These are phyloP conservation scores for Apiospora marii DNA, from an alignment of 2,329 filamentous ascomycete genomes.

Conservation along the genomic window DNA sequence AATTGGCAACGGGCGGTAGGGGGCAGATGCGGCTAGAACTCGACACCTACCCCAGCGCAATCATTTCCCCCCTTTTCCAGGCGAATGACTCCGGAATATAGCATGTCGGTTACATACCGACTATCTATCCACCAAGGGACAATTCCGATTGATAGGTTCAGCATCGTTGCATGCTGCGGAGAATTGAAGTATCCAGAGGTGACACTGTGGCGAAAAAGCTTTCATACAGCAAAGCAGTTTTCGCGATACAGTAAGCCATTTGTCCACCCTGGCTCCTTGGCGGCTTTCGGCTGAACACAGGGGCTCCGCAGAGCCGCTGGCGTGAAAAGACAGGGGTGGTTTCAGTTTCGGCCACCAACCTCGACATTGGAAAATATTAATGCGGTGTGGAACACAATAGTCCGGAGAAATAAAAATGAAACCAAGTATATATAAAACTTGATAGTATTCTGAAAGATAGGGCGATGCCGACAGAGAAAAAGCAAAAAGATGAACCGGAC, in stretches of 20 bases:
- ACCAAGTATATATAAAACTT: too few species aligned
- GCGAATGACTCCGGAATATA: not conserved
- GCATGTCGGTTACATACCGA: too few species aligned
- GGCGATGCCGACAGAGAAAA: accelerated
- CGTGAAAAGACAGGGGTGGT: not conserved
- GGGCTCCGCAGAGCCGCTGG: not conserved
- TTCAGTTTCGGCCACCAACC: too few species aligned
- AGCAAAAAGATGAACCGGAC: conserved; percentile 16
- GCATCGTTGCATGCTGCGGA: not conserved
- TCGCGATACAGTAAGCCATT: not conserved
- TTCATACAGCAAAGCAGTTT: not conserved
- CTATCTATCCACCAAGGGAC: not conserved
- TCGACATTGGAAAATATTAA: not conserved
- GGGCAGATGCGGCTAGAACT: not conserved
- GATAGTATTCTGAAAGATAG: too few species aligned
- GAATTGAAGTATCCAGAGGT: not conserved
- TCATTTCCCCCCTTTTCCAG: not conserved
- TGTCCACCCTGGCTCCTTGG: not conserved
- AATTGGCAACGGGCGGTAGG: not conserved
- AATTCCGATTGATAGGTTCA: not conserved
- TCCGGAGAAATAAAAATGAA: too few species aligned
- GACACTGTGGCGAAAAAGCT: too few species aligned
- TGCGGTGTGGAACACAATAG: too few species aligned
- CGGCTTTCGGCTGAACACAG: too few species aligned
- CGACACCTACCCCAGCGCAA: not conserved